These are phyloP conservation scores for Tricholoma matsutake DNA, from an alignment of 768 basidiomycete genomes.

Conservation along the genomic window DNA sequence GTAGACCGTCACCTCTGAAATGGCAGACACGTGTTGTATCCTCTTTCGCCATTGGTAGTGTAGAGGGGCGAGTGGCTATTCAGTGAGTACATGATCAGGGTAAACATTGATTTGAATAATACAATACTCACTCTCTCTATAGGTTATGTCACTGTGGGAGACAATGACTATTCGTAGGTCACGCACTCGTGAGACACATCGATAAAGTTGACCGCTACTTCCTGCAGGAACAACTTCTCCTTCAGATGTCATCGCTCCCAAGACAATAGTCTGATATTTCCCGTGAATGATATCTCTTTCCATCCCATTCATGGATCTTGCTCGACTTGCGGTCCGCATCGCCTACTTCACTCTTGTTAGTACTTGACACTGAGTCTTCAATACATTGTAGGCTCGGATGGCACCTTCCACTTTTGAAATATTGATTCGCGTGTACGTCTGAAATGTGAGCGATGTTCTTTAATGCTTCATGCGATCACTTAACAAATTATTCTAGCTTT, in stretches of 20 bases:
- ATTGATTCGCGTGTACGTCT: constrained; percentile 89
- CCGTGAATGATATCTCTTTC: constrained; percentile 86
- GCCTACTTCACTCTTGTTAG: constrained; percentile 13
- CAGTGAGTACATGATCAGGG: constrained; percentile 63
- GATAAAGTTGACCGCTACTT: background rate
- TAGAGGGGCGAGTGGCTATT: constrained; percentile 91
- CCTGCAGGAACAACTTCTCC: constrained; percentile 70
- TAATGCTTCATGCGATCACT: background rate
- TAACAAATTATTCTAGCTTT: constrained; percentile 46
- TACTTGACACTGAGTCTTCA: background rate
- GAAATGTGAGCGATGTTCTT: constrained; percentile 57
- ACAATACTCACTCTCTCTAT: no score
- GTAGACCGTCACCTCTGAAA: constrained; percentile 87
- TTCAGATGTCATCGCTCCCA: constrained; percentile 76
- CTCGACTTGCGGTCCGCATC: constrained; percentile 62
- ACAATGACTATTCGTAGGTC: constrained; percentile 67
- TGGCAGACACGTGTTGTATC: constrained; percentile 90
- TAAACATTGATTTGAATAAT: no score
- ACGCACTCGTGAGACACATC: background rate
- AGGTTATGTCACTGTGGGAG: no score
- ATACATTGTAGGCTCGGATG: constrained; percentile 62
- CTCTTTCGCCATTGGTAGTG: constrained; percentile 83
- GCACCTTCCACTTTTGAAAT: constrained; percentile 92
- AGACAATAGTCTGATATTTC: constrained; percentile 75
- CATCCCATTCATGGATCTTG: constrained; percentile 85